phyloP scores from a whole-genome alignment of 2,329 filamentous ascomycete genomes.

The Parastagonospora avenae region DNA sequence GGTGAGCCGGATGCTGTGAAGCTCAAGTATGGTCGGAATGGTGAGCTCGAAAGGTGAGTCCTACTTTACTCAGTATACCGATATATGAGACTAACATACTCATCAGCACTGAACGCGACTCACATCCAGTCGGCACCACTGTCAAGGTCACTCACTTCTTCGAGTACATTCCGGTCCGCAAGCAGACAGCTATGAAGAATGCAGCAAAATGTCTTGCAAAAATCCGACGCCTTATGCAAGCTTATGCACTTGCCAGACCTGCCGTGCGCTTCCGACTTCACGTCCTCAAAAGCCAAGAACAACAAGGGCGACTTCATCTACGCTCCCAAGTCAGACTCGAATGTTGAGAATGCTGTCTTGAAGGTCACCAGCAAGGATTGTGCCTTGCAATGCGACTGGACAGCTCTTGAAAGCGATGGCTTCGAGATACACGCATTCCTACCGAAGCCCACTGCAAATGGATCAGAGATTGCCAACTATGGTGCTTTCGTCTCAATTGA shows the following conservation, averaged over 20 bases:
- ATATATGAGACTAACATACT: slow-evolving; percentile 6
- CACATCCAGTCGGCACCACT: slow-evolving; percentile 71
- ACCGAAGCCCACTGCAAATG: slow-evolving; percentile 56
- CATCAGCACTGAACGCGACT: slow-evolving; percentile 42
- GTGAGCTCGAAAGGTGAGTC: slow-evolving; percentile 52
- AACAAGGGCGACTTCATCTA: slow-evolving; percentile 66
- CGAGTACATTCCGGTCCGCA: slow-evolving; percentile 66
- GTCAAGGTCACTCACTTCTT: slow-evolving; percentile 67
- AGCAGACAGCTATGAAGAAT: slow-evolving; percentile 63
- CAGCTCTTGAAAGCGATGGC: slow-evolving; percentile 39
- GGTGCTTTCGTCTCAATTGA: slow-evolving; percentile 71
- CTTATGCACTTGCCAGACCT: slow-evolving; percentile 70
- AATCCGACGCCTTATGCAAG: slow-evolving; percentile 65
- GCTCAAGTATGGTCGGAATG: slow-evolving; percentile 58
- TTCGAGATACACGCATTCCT: slow-evolving; percentile 64
- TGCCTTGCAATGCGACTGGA: slow-evolving; percentile 59
- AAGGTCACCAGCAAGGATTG: slow-evolving; percentile 67
- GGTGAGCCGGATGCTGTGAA: slow-evolving; percentile 64
- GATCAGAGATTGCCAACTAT: slow-evolving; percentile 46
- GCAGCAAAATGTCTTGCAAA: slow-evolving; percentile 60
- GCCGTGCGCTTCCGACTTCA: slow-evolving; percentile 65
- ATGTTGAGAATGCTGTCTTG: slow-evolving; percentile 62
- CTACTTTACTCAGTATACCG: not conserved
- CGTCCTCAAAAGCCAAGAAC: slow-evolving; percentile 60
- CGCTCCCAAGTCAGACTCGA: slow-evolving; percentile 58